phyloP scores from a whole-genome alignment of 345 rosid genomes.

The Populus davidiana region DNA sequence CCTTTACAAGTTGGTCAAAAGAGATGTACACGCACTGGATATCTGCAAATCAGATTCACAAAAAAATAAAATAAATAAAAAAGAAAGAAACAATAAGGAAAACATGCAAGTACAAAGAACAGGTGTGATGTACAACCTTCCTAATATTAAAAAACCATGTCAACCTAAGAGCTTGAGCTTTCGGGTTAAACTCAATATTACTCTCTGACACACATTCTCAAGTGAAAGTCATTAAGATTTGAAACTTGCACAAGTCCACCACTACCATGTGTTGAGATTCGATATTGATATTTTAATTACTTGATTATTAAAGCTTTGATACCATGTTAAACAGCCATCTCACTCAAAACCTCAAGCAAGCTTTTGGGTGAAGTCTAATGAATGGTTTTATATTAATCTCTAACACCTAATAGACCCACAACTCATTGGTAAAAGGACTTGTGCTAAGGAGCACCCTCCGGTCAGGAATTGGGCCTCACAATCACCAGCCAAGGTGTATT shows the following conservation, averaged over 20 bases:
- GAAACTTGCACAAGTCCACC: no score
- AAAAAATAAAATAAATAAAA: background rate
- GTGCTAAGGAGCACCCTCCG: background rate
- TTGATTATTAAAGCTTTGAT: no score
- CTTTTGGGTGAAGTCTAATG: no score
- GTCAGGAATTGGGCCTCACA: background rate
- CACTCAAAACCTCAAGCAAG: no score
- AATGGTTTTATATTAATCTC: no score
- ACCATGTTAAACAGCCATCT: no score
- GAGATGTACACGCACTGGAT: background rate
- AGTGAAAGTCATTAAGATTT: no score
- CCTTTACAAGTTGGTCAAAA: slow-evolving; percentile 3
- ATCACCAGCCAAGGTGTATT: background rate
- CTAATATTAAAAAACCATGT: background rate
- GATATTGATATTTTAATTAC: no score
- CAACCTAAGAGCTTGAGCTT: no score
- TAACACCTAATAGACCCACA: background rate
- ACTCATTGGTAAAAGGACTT: background rate
- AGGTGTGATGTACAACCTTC: background rate
- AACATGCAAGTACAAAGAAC: background rate
- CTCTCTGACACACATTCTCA: no score
- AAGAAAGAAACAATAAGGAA: background rate
- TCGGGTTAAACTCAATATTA: no score
- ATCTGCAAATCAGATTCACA: slow-evolving; percentile 17
- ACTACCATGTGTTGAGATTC: no score